phyloP scores from a whole-genome alignment of 2,329 filamentous ascomycete species.

The Apiospora rasikravindrae region DNA sequence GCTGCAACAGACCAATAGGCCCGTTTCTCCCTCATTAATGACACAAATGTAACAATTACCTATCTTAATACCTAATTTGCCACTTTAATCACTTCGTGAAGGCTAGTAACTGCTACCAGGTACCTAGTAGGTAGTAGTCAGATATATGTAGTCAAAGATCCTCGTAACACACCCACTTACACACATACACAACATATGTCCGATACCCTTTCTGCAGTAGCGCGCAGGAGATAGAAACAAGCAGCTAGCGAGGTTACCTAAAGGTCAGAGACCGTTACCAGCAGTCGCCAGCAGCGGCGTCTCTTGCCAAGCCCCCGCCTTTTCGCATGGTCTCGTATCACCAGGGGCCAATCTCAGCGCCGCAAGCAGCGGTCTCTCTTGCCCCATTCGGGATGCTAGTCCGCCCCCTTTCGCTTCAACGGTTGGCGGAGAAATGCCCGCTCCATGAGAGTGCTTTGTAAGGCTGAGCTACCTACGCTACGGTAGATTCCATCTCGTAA shows the following conservation, averaged over 20 bases:
- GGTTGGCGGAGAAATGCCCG: background rate
- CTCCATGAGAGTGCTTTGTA: background rate
- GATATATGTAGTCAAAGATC: background rate
- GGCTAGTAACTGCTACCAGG: too few species aligned
- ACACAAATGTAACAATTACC: too few species aligned
- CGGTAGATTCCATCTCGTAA: background rate
- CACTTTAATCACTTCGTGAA: too few species aligned
- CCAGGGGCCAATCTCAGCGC: background rate
- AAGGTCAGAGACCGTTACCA: background rate
- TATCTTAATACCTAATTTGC: too few species aligned
- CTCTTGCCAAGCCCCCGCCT: background rate
- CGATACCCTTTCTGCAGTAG: background rate
- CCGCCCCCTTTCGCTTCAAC: background rate
- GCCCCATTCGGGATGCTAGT: background rate
- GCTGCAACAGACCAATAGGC: too few species aligned
- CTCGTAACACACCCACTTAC: background rate
- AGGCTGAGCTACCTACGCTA: conserved; percentile 8
- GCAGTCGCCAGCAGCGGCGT: background rate
- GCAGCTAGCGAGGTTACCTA: background rate
- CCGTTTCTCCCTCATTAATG: too few species aligned
- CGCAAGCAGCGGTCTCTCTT: background rate
- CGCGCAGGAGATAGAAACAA: background rate
- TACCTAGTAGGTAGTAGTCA: background rate
- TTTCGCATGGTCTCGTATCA: background rate
- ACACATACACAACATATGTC: background rate